phyloP scores from a whole-genome alignment of 1,139 yeast species.

The Yamadazyma membranifaciens region DNA sequence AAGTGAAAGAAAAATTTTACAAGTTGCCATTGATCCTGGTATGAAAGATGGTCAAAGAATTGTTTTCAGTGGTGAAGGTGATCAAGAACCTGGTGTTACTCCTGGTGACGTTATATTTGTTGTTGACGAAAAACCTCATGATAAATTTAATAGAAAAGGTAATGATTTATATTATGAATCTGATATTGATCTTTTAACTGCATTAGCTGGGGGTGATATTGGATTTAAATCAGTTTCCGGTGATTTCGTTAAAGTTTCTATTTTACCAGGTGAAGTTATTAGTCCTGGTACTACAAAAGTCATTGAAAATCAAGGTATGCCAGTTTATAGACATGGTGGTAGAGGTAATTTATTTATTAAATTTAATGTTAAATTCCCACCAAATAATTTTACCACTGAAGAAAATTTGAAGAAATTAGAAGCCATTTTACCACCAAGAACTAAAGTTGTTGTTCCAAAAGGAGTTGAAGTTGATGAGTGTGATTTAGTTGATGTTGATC shows the following conservation, averaged over 20 bases:
- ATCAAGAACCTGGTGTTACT: slow-evolving; percentile 90
- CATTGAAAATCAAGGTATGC: slow-evolving; percentile 95
- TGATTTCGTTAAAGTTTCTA: slow-evolving; percentile 78
- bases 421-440: slow-evolving; percentile 65
- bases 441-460: slow-evolving; percentile 52
- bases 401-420: slow-evolving; percentile 67
- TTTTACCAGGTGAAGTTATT: slow-evolving; percentile 91
- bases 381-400: slow-evolving; percentile 59
- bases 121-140: slow-evolving; percentile 85
- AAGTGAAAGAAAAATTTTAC: slow-evolving; percentile 87
- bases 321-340: slow-evolving; percentile 73
- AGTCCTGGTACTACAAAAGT: slow-evolving; percentile 81
- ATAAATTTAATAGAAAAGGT: slow-evolving; percentile 80
- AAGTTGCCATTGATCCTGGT: slow-evolving; percentile 96
- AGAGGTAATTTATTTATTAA: slow-evolving; percentile 71
- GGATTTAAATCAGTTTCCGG: slow-evolving; percentile 84
- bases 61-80: slow-evolving; percentile 94
- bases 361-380: slow-evolving; percentile 73
- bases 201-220: slow-evolving; percentile 93
- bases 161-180: slow-evolving; percentile 84
- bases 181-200: slow-evolving; percentile 88
- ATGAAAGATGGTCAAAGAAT: slow-evolving; percentile 94
- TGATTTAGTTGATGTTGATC: slow-evolving; percentile 63
- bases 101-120: slow-evolving; percentile 97
- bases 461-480: slow-evolving; percentile 81